phyloP scores from a whole-genome alignment of 306 rosid genomes.

The Casuarina equisetifolia region DNA sequence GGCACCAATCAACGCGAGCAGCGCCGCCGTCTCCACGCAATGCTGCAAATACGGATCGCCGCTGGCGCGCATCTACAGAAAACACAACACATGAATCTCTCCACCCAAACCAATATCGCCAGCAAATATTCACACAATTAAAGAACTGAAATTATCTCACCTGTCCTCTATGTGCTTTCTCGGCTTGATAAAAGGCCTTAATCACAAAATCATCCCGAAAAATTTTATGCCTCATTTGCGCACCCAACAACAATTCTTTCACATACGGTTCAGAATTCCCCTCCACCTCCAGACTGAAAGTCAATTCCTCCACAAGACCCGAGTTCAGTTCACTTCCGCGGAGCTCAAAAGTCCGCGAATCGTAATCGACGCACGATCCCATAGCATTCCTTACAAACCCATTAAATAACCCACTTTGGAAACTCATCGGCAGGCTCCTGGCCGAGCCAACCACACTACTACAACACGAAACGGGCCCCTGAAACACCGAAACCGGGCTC shows the following conservation, averaged over 20 bases:
- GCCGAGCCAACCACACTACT: slow-evolving; percentile 47
- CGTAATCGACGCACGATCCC: slow-evolving; percentile 77
- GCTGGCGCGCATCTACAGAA: slow-evolving; percentile 73
- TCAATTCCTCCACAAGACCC: slow-evolving; percentile 68
- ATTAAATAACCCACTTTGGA: slow-evolving; percentile 52
- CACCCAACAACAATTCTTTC: slow-evolving; percentile 68
- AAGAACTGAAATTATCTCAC: slow-evolving; percentile 27
- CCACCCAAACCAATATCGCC: slow-evolving; percentile 17
- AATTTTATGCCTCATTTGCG: slow-evolving; percentile 78
- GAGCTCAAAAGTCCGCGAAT: slow-evolving; percentile 42
- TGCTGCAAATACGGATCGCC: slow-evolving; percentile 96
- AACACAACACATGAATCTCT: slow-evolving; percentile 18
- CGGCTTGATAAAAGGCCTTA: slow-evolving; percentile 91
- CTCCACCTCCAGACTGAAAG: slow-evolving; percentile 76
- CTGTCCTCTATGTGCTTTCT: slow-evolving; percentile 97
- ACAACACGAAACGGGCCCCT: slow-evolving; percentile 80
- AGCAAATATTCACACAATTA: slow-evolving; percentile 3
- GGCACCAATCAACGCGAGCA: slow-evolving; percentile 89
- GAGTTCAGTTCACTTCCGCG: slow-evolving; percentile 35
- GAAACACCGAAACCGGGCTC: slow-evolving; percentile 91
- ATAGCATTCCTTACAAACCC: slow-evolving; percentile 85
- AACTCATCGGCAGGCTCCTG: slow-evolving; percentile 25
- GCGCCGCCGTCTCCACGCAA: slow-evolving; percentile 91
- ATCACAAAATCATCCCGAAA: slow-evolving; percentile 78
- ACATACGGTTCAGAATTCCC: slow-evolving; percentile 65